These are phyloP conservation scores for Colletotrichum navitas DNA, from an alignment of 2,329 filamentous ascomycete genomes.

Conservation along the genomic window DNA sequence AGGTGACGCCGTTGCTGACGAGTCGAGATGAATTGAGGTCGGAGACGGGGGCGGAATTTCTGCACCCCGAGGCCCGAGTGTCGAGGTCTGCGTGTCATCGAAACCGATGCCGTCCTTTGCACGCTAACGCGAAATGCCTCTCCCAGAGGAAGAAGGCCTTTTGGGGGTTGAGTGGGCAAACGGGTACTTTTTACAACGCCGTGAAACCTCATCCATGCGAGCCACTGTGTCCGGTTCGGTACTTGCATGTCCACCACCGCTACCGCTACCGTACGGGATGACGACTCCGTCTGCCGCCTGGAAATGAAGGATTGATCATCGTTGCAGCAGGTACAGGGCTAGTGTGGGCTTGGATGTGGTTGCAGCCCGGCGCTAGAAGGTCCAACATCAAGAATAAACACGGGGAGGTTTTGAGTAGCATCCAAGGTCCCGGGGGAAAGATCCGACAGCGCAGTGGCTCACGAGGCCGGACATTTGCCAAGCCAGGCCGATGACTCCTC, in stretches of 20 bases:
- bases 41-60: conserved; percentile 13
- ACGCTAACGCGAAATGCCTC: background rate
- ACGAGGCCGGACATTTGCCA: conserved; percentile 21
- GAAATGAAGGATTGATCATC: conserved; percentile 32
- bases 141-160: background rate
- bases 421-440: conserved; percentile 13
- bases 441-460: conserved; percentile 14
- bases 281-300: conserved; percentile 37
- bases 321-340: conserved; percentile 6
- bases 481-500: conserved; percentile 38
- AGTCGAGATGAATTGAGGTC: conserved; percentile 2
- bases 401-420: conserved; percentile 32
- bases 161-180: background rate
- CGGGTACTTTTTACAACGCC: background rate
- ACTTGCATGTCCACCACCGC: background rate
- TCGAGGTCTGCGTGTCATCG: conserved; percentile 14
- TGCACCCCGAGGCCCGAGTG: conserved; percentile 14
- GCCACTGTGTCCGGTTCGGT: background rate
- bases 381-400: conserved; percentile 29
- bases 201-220: background rate
- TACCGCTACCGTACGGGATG: conserved; percentile 18
- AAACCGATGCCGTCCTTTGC: background rate
- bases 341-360: conserved; percentile 12
- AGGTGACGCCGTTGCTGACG: conserved; percentile 14
- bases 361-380: conserved; percentile 11